Conservation (phyloP, 768 basidiomycete species). For the Cantharellus anzutake region DNA sequence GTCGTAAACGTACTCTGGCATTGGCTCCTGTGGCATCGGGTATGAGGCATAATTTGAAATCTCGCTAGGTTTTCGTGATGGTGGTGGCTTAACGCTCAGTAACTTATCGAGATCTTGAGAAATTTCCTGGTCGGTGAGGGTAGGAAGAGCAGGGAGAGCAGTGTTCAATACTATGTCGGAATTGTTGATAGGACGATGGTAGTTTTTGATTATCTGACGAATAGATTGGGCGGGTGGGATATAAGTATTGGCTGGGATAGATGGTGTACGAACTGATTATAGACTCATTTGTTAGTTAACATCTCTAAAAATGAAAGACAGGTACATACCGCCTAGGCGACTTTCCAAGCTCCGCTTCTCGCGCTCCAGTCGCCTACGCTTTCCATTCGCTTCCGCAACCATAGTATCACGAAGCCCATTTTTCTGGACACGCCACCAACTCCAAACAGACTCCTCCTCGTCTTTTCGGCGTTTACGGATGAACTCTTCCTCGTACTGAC, state of each 20-base stretch:
- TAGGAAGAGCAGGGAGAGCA: background rate
- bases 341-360: constrained; percentile 63
- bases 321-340: constrained; percentile 42
- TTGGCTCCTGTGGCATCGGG: too few relatives aligned
- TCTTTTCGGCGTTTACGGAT: constrained; percentile 40
- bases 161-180: background rate
- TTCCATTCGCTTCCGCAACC: constrained; percentile 78
- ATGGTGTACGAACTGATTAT: background rate
- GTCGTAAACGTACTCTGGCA: too few relatives aligned
- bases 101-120: background rate
- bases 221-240: background rate
- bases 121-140: background rate
- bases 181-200: background rate
- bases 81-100: too few relatives aligned
- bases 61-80: too few relatives aligned
- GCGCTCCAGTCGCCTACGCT: constrained; percentile 66
- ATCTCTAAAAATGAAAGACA: background rate
- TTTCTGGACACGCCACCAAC: constrained; percentile 74
- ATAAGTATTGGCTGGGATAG: background rate
- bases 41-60: too few relatives aligned
- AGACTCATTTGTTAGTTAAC: background rate
- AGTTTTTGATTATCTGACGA: background rate
- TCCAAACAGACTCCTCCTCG: constrained; percentile 68
- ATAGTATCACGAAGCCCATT: constrained; percentile 71
- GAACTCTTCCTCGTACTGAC: constrained; percentile 45